Evolutionary conservation across 176 grass and related monocot genomes (phyloP).

Genomic region (Phyllostachys edulis): DNA sequence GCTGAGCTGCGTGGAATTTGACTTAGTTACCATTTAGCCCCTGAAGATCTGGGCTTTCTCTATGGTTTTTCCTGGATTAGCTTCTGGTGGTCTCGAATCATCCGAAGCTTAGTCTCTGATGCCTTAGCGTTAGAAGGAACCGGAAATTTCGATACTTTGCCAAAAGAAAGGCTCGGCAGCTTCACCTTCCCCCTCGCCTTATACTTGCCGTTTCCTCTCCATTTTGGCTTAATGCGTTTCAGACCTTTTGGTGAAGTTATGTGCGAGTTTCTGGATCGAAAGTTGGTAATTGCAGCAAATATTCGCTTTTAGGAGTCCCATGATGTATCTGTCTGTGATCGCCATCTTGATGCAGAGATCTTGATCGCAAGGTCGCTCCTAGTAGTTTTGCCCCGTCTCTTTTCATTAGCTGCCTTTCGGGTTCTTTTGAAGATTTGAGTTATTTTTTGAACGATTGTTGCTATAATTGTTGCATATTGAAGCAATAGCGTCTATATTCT

Average conservation of each 20-base stretch:
- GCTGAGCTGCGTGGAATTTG: neutral
- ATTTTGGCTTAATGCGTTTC: slow-evolving; percentile 13
- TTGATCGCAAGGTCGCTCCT: neutral
- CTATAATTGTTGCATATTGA: neutral
- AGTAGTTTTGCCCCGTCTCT: neutral
- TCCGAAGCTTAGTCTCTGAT: neutral
- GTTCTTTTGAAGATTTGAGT: neutral
- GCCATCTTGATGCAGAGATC: neutral
- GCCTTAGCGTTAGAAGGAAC: neutral
- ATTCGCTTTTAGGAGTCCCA: neutral
- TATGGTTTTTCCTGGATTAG: slow-evolving; percentile 7
- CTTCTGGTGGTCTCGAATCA: neutral
- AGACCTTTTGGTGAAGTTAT: neutral
- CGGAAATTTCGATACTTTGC: neutral
- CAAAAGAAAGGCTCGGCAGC: neutral
- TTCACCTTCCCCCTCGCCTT: neutral
- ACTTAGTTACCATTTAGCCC: neutral
- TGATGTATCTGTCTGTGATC: neutral
- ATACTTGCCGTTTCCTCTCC: neutral
- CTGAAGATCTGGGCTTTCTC: neutral
- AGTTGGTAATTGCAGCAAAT: neutral
- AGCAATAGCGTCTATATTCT: neutral
- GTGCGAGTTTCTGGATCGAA: neutral
- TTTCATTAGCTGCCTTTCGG: neutral
- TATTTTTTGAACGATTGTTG: neutral